Evolutionary conservation across 768 basidiomycete species (phyloP).

Genomic region (Sarcodon sp.): DNA sequence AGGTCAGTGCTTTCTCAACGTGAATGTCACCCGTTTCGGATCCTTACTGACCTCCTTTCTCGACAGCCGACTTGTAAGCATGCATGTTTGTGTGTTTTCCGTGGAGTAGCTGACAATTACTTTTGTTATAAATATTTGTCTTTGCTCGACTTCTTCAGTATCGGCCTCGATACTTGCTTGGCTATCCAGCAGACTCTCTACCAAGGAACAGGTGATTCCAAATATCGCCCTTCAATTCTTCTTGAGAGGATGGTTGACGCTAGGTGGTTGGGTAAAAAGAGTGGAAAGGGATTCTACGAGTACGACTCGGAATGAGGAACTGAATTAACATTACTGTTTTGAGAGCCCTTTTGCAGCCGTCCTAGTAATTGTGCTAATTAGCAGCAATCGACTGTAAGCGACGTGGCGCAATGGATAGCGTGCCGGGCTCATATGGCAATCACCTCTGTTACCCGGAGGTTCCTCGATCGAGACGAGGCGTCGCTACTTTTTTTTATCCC

Average conservation of each 20-base stretch:
- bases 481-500: not conserved
- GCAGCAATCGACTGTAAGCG: not conserved
- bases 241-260: constrained; percentile 96
- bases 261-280: constrained; percentile 87
- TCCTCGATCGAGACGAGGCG: constrained; percentile 1
- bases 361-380: no score
- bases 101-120: not conserved
- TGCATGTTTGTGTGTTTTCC: not conserved
- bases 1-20: constrained; percentile 25
- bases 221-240: constrained; percentile 85
- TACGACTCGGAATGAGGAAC: constrained; percentile 27
- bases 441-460: not conserved
- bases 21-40: not conserved
- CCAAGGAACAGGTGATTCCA: constrained; percentile 82
- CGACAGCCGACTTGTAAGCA: constrained; percentile 22
- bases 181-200: constrained; percentile 87
- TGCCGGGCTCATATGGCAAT: not conserved
- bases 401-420: constrained; percentile 1
- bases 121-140: not conserved
- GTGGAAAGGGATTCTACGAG: constrained; percentile 91
- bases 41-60: constrained; percentile 2
- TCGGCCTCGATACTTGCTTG: constrained; percentile 95
- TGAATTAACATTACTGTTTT: no score
- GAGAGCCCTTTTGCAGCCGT: no score
- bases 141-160: constrained; percentile 30